Conservation (phyloP, 495 filamentous ascomycete species). For the Trichodelitschia bisporula region DNA sequence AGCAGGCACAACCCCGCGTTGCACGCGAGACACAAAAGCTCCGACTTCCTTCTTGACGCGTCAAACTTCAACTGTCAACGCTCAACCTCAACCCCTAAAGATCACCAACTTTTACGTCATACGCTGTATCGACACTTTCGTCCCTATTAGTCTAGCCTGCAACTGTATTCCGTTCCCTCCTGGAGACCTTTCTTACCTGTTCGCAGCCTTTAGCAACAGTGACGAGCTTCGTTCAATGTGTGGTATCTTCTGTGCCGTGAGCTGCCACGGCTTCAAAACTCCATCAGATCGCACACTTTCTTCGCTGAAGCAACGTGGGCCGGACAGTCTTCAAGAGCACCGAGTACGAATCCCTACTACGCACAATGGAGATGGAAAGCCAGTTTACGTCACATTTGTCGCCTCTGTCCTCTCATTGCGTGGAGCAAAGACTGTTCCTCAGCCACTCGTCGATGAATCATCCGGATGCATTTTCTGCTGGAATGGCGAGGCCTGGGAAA, state of each 20-base stretch:
- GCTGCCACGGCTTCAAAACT: slow-evolving; percentile 14
- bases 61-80: too few relatives aligned
- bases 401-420: slow-evolving; percentile 75
- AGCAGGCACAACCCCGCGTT: too few relatives aligned
- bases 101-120: too few relatives aligned
- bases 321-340: slow-evolving; percentile 24
- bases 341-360: slow-evolving; percentile 7
- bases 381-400: slow-evolving; percentile 35
- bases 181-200: too few relatives aligned
- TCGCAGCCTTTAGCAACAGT: too few relatives aligned
- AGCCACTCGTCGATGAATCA: slow-evolving; percentile 39
- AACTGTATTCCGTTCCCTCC: too few relatives aligned
- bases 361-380: too few relatives aligned
- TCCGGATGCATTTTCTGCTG: slow-evolving; percentile 68
- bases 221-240: slow-evolving; percentile 25
- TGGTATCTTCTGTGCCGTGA: slow-evolving; percentile 29
- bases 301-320: slow-evolving; percentile 29
- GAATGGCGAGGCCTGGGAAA: slow-evolving; percentile 95
- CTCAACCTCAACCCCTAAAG: too few relatives aligned
- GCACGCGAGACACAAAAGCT: too few relatives aligned
- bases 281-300: slow-evolving; percentile 13
- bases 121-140: too few relatives aligned
- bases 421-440: slow-evolving; percentile 40
- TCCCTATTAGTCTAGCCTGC: too few relatives aligned
- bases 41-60: too few relatives aligned